Percentiles rank a stretch among this genome's conserved stretches.
These are phyloP conservation scores for Hypoxylon sp. DNA, from an alignment of 2,329 filamentous ascomycete genomes.

Conservation along the genomic window DNA sequence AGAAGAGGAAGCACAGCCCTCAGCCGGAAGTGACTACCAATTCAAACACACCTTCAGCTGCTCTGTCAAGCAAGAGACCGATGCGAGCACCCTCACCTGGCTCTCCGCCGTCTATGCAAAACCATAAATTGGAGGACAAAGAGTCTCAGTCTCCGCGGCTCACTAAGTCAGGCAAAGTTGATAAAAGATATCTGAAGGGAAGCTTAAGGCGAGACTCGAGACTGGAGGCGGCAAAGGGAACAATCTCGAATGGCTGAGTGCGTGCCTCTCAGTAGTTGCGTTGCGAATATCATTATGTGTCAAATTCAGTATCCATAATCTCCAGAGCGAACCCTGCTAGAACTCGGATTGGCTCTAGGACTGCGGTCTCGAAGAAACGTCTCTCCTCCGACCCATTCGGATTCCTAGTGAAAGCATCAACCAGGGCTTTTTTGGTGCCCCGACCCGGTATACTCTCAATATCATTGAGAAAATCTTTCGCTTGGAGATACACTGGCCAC, in stretches of 20 bases:
- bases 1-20: conserved; percentile 20
- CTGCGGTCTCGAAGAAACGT: conserved; percentile 64
- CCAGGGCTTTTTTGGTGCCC: conserved; percentile 59
- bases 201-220: not conserved
- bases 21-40: not conserved
- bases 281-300: conserved; percentile 27
- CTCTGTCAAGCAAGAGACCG: not conserved
- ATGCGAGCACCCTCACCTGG: conserved; percentile 3
- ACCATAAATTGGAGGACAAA: conserved; percentile 7
- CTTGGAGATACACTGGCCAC: conserved; percentile 61
- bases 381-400: conserved; percentile 57
- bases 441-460: conserved; percentile 62
- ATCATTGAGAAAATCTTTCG: conserved; percentile 63
- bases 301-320: conserved; percentile 60
- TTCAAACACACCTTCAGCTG: not conserved
- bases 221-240: not conserved
- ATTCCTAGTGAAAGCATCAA: conserved; percentile 60
- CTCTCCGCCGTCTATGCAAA: conserved; percentile 14
- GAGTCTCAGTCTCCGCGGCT: conserved; percentile 16
- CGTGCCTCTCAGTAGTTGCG: not conserved
- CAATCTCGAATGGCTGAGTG: not conserved
- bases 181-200: conserved; percentile 28
- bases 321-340: conserved; percentile 62
- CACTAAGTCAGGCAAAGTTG: conserved; percentile 33
- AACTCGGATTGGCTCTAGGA: conserved; percentile 62